Base-by-base conservation (phyloP, 1,284 basidiomycete genomes). In the Rhodotorula sp. region DNA sequence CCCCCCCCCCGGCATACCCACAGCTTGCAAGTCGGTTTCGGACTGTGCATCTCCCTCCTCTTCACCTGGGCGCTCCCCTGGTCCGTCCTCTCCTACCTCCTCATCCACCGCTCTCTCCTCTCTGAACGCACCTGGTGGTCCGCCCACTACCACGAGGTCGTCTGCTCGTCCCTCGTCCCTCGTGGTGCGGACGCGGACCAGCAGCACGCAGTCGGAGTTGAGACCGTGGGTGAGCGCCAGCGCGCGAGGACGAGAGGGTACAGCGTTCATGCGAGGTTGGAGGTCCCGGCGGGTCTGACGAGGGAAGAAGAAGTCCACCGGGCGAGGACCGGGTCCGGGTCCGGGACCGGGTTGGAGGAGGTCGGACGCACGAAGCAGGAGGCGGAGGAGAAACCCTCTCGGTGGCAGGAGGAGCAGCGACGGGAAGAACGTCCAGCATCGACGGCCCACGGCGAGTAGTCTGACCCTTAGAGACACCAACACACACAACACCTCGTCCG, bases 1-100 rank as follows among this genome's bases (percentile, higher is more conserved):
- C 68, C 79, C 77, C 77, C 15, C 80, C 78, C 68, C 79, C 77
- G 20, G 75, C 72, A 15, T n/a, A 78, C 78, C 4, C 79, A 80
- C 64, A 79, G 79, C 64, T 76, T 80, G 16, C 76, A 59, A 1
- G 40, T 78, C 37, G 79, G 79, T 2, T 68, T 80, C 48, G 76
- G 77, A 8, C 75, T 61, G 26, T 55, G 78, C 30, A 53, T 78
- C 28, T 77, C 76, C 40, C 66, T 72, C 16, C 76, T 75, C 24
- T 79, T 79, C 68, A 79, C 78, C 67, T 61, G 72, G n/a, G 69
- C 75, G 52, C 78, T 78, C 15, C 72, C 47, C 28, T 65, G 60
- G 56, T 58, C 59, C 22, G n/a, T 65, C 26, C 16, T 61, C 53
- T 59, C 56, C 31, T 69, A 69, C 50, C 0, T 46, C 18, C 55